Evolutionary conservation across 805 yeast species (phyloP), one percentile per base, ranked within the genome.

Genomic region (Pichia nakasei): DNA sequence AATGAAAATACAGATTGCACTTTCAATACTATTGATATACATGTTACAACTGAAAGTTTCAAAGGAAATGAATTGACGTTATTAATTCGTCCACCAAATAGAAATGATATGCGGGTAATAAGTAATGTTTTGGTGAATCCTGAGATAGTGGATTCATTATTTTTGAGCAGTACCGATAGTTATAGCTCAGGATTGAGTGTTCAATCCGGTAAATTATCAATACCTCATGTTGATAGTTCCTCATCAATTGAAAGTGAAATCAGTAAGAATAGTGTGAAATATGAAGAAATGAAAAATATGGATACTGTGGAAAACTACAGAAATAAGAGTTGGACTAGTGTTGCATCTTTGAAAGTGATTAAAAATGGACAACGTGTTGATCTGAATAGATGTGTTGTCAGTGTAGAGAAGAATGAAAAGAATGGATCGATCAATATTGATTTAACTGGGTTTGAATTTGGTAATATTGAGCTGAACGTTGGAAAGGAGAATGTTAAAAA

Each of bases 121-220:
- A 32, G 43, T 22, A 41, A 38, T 35, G 45, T 39, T 15, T 18
- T 45, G 3, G 31, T 38, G 2, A 35, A 33, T 31, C 48, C 48
- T 9, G 42, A 45, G 5, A 22, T 29, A n/a, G n/a, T 42, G 19
- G 38, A 38, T 8, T 13, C 26, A 3, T 9, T 29, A 29, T 29
- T 22, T 9, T 6, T 41, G 3, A 35, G 29, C 2, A 45, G 27
- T 22, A 42, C 35, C 21, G 18, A 20, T 22, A 45, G 45, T 39
- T 33, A 21, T 35, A 35, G 48, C 22, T 58, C 63, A 1, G 52
- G 51, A 12, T 39, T 59, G 35, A 53, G 55, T 21, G 22, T 26
- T n/a, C 11, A 31, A n/a, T 36, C 47, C 5, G 15, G 27, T 21
- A 18, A 29, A 13, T 19, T 46, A 2, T 12, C 4, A 7, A 33